These are phyloP conservation scores for Calvatia gigantea DNA, from an alignment of 768 basidiomycete species.

Conservation along the genomic window DNA sequence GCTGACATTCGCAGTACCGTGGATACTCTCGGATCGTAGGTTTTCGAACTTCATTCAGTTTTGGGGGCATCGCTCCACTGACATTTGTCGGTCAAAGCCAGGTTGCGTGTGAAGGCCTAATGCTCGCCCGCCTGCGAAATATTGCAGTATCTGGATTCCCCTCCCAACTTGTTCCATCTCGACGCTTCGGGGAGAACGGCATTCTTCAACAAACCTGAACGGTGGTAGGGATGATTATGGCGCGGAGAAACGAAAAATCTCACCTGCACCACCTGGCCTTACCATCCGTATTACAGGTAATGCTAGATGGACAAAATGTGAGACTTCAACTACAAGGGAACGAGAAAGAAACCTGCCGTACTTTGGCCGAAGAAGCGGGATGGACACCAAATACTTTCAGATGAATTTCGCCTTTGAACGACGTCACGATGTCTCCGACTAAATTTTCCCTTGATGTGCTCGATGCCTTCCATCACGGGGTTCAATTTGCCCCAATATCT, in stretches of 20 bases:
- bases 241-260: constrained; percentile 1
- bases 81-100: neutral
- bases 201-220: constrained; percentile 40
- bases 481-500: no score
- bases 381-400: no score
- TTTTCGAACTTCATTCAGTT: constrained; percentile 44
- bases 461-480: no score
- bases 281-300: constrained; percentile 63
- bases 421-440: no score
- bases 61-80: constrained; percentile 49
- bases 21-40: constrained; percentile 43
- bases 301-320: constrained; percentile 23
- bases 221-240: neutral
- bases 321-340: neutral
- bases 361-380: constrained; percentile 42
- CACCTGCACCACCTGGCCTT: constrained; percentile 41
- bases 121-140: constrained; percentile 34
- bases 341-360: constrained; percentile 17
- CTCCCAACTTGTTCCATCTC: constrained; percentile 41
- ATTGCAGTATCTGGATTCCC: constrained; percentile 49
- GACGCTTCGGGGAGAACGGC: constrained; percentile 39
- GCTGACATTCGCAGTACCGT: constrained; percentile 43
- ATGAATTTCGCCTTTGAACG: no score
- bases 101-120: neutral
- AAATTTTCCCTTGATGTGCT: no score